These are phyloP conservation scores for Carex myosuroides DNA, from an alignment of 176 grass and related monocot species.

Conservation along the genomic window DNA sequence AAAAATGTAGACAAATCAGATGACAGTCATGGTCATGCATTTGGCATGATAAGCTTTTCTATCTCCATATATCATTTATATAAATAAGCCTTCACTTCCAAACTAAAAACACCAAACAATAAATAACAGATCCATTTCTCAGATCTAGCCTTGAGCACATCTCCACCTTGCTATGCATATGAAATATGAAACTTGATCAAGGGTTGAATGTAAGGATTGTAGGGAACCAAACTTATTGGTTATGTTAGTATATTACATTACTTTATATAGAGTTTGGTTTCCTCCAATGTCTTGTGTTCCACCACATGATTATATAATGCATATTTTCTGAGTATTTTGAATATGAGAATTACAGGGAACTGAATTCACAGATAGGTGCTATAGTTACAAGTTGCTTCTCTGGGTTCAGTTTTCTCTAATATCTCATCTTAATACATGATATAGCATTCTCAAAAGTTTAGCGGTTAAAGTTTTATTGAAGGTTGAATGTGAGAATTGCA, in stretches of 20 bases:
- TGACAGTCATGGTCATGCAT: background rate
- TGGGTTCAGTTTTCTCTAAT: slow-evolving; percentile 25
- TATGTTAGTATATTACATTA: background rate
- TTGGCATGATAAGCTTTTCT: slow-evolving; percentile 6
- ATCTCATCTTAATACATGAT: background rate
- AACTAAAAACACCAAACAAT: background rate
- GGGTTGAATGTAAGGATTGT: slow-evolving; percentile 26
- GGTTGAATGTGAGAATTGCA: slow-evolving; percentile 29
- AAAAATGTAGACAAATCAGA: background rate
- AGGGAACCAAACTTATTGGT: slow-evolving; percentile 22
- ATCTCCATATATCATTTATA: background rate
- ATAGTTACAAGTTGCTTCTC: background rate
- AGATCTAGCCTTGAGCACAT: background rate
- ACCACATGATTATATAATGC: background rate
- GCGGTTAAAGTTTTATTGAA: background rate
- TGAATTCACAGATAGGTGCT: background rate
- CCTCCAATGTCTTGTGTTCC: slow-evolving; percentile 24
- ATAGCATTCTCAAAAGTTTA: background rate
- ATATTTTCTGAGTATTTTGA: slow-evolving; percentile 6
- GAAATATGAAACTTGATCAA: background rate
- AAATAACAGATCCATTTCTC: background rate
- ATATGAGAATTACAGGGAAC: slow-evolving; percentile 11
- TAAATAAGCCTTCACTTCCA: background rate
- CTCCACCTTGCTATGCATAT: background rate
- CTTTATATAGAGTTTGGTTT: slow-evolving; percentile 25